A percentile compares a stretch with the other conserved stretches of the same genome.
Evolutionary conservation across 108 stramenopile species (phyloP).

Genomic region (Skeletonema menzelii): DNA sequence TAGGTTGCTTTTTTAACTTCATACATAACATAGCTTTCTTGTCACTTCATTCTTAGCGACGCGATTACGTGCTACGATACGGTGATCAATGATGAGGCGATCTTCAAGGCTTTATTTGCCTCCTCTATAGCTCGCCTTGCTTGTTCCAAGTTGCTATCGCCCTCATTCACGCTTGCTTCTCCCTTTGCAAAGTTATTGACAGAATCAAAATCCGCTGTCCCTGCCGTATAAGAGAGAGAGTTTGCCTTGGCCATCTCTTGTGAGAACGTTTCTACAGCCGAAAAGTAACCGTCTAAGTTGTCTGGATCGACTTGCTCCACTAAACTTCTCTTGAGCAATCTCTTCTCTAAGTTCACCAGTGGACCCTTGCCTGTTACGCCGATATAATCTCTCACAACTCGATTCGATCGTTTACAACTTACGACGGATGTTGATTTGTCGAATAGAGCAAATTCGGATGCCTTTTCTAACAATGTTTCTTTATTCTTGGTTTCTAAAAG

Average conservation of each 20-base stretch:
- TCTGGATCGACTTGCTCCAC: conserved; percentile 61
- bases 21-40: background rate
- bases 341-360: conserved; percentile 67
- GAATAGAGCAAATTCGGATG: conserved; percentile 73
- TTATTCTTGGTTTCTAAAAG: conserved; percentile 80
- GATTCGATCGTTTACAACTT: conserved; percentile 69
- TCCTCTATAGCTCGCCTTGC: conserved; percentile 56
- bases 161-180: conserved; percentile 28
- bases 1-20: background rate
- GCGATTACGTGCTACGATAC: background rate
- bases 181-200: conserved; percentile 76
- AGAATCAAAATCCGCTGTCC: conserved; percentile 69
- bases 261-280: conserved; percentile 58
- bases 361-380: conserved; percentile 80
- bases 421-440: conserved; percentile 72
- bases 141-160: conserved; percentile 59
- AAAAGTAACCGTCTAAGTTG: conserved; percentile 57
- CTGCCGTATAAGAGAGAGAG: conserved; percentile 67
- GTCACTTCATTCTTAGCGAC: background rate
- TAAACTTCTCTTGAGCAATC: conserved; percentile 44
- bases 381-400: conserved; percentile 71
- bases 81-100: conserved; percentile 35
- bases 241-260: conserved; percentile 59
- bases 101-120: conserved; percentile 56
- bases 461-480: conserved; percentile 75